phyloP scores from a whole-genome alignment of 2,329 filamentous ascomycete species.

The Neopestalotiopsis sp. region DNA sequence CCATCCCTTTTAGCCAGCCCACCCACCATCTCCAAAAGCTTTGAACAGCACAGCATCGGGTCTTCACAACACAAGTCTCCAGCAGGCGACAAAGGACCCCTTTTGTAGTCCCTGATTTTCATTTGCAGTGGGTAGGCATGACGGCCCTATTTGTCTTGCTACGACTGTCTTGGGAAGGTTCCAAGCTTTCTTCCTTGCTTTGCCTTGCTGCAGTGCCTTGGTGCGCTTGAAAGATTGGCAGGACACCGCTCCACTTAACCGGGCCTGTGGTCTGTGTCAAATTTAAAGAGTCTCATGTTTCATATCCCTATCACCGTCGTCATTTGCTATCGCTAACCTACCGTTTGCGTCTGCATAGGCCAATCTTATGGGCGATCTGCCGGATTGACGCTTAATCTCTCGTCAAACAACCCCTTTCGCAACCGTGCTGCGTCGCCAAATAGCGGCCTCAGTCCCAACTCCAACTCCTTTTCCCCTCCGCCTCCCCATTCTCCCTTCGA shows the following conservation, averaged over 20 bases:
- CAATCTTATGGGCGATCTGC: slow-evolving; percentile 49
- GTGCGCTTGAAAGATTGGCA: slow-evolving; percentile 14
- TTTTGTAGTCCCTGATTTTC: slow-evolving; percentile 12
- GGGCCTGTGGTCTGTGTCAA: slow-evolving; percentile 48
- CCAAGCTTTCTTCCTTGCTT: slow-evolving; percentile 13
- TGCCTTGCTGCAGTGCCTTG: slow-evolving; percentile 9
- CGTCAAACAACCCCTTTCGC: slow-evolving; percentile 83
- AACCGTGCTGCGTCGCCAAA: slow-evolving; percentile 70
- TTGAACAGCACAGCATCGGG: slow-evolving; percentile 14
- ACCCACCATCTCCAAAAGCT: not conserved
- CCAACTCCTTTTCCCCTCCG: slow-evolving; percentile 38
- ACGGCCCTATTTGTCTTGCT: slow-evolving; percentile 11
- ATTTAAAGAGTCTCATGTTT: slow-evolving; percentile 50
- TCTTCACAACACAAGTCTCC: slow-evolving; percentile 14
- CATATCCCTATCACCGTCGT: slow-evolving; percentile 47
- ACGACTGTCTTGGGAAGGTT: slow-evolving; percentile 14
- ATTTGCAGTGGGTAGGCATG: slow-evolving; percentile 11
- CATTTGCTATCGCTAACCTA: slow-evolving; percentile 38
- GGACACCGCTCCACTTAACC: slow-evolving; percentile 41
- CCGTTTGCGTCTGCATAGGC: slow-evolving; percentile 38
- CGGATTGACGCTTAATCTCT: slow-evolving; percentile 68
- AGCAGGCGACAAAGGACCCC: slow-evolving; percentile 20
- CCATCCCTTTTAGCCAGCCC: slow-evolving; percentile 13
- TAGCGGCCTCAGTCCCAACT: slow-evolving; percentile 27
- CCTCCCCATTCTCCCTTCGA: slow-evolving; percentile 62